These are phyloP conservation scores for Miscanthus sacchariflorus DNA, from an alignment of 202 grass and related monocot genomes.

Conservation along the genomic window DNA sequence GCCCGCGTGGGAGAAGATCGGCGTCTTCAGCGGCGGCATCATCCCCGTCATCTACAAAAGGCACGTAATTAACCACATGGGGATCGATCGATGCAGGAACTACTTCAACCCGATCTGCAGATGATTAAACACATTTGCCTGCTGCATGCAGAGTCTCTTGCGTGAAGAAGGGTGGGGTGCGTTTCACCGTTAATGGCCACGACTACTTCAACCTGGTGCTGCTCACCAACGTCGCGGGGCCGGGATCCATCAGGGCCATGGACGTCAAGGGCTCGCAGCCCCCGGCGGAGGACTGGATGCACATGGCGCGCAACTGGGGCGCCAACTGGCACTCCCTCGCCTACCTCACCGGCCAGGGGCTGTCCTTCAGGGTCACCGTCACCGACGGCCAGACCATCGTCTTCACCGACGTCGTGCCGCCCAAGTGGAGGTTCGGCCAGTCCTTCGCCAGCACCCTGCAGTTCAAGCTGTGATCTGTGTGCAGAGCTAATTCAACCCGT, in stretches of 20 bases:
- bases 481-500: neutral
- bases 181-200: constrained; percentile 59
- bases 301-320: constrained; percentile 68
- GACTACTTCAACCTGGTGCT: constrained; percentile 76
- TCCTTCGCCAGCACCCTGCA: constrained; percentile 60
- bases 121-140: too few relatives aligned
- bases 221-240: constrained; percentile 59
- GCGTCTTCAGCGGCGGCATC: constrained; percentile 51
- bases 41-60: constrained; percentile 61
- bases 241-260: constrained; percentile 64
- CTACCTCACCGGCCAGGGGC: constrained; percentile 43
- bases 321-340: constrained; percentile 52
- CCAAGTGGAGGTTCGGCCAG: constrained; percentile 65
- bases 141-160: constrained; percentile 43
- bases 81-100: too few relatives aligned
- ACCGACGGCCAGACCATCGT: constrained; percentile 51
- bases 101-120: too few relatives aligned
- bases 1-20: constrained; percentile 70
- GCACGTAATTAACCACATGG: neutral
- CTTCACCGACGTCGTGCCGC: constrained; percentile 45
- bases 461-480: constrained; percentile 29
- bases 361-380: constrained; percentile 56
- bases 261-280: constrained; percentile 44
- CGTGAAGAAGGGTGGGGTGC: constrained; percentile 58
- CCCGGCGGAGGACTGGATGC: constrained; percentile 22